Base-by-base conservation (phyloP, 164 flowering plant genomes). In the Magnolia sinica region DNA sequence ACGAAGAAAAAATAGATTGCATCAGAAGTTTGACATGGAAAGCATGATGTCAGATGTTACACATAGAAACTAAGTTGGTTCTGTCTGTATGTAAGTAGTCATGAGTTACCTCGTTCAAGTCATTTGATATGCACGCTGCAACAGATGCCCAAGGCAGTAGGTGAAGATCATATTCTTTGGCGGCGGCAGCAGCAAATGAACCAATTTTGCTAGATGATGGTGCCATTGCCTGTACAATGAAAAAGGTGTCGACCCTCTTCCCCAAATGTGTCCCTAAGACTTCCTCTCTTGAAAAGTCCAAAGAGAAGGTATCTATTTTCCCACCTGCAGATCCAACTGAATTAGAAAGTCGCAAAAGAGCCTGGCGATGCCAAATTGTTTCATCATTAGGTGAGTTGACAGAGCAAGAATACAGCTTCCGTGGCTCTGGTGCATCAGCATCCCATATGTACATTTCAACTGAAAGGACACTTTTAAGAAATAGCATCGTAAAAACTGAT, bases 121-220 rank as follows among this genome's bases (percentile, higher is more conserved):
- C 80, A 76, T 84, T 82, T 49, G 99, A 90, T 70, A 88, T 79
- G 86, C 99, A 95, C 9, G 95, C 98, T 71, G 99, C 99, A 81
- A 93, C 89, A 18, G 99, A 88, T 73, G 97, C 98, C 98, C 98
- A 95, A 63, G 99, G 98, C 73, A 95, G 82, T 68, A 95, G 85
- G 72, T 92, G 97, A 75, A 93, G 88, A 85, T 89, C 98, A 87
- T 90, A 92, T 76, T 95, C 96, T 84, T 90, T 92, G 16, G 91
- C 88, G 55, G 95, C 96, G 70, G 83, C 82, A 75, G 85, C 83
- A 50, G 97, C 92, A 85, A 95, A 93, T 77, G 87, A 80, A 78
- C 91, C 95, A 83, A 95, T 90, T 79, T 90, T 88, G 78, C 96
- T 91, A 45, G 95, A 87, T 52, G 88, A 68, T 13, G 97, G 82